These are phyloP conservation scores for Cladobotryum mycophilum DNA, from an alignment of 2,329 filamentous ascomycete species.

Conservation along the genomic window DNA sequence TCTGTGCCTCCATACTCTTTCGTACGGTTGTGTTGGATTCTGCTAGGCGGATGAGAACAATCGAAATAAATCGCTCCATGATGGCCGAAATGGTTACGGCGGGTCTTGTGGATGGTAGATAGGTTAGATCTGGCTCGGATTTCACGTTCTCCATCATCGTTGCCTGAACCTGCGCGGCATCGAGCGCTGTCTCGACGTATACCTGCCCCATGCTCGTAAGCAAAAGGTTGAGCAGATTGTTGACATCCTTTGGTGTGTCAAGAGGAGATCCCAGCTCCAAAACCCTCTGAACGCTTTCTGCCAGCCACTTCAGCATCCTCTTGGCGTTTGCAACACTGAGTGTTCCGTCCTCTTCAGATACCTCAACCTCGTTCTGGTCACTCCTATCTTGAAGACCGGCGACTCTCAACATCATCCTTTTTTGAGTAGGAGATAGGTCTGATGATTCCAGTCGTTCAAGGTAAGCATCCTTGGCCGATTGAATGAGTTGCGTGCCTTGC, in stretches of 20 bases:
- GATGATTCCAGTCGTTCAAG: constrained; percentile 83
- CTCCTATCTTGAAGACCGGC: constrained; percentile 74
- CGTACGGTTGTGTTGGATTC: constrained; percentile 85
- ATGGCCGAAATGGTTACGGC: constrained; percentile 87
- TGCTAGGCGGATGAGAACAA: constrained; percentile 83
- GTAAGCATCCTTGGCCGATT: constrained; percentile 85
- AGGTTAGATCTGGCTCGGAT: constrained; percentile 79
- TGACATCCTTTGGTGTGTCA: constrained; percentile 92
- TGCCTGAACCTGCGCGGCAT: constrained; percentile 67
- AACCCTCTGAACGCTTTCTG: constrained; percentile 85
- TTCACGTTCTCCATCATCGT: constrained; percentile 71
- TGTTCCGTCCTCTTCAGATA: constrained; percentile 81
- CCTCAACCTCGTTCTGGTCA: constrained; percentile 80
- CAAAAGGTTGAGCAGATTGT: constrained; percentile 73
- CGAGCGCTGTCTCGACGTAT: constrained; percentile 60
- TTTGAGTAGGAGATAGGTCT: constrained; percentile 81
- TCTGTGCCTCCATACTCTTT: constrained; percentile 81
- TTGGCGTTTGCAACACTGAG: constrained; percentile 85
- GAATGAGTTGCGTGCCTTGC: constrained; percentile 80
- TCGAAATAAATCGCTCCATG: constrained; percentile 86
- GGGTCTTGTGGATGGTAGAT: constrained; percentile 70
- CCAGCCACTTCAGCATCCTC: constrained; percentile 95
- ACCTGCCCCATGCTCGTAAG: constrained; percentile 84
- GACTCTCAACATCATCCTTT: constrained; percentile 81
- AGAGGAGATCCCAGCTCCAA: constrained; percentile 81